Conservation (phyloP, 2,329 filamentous ascomycete genomes). For the Grosmannia huntii region DNA sequence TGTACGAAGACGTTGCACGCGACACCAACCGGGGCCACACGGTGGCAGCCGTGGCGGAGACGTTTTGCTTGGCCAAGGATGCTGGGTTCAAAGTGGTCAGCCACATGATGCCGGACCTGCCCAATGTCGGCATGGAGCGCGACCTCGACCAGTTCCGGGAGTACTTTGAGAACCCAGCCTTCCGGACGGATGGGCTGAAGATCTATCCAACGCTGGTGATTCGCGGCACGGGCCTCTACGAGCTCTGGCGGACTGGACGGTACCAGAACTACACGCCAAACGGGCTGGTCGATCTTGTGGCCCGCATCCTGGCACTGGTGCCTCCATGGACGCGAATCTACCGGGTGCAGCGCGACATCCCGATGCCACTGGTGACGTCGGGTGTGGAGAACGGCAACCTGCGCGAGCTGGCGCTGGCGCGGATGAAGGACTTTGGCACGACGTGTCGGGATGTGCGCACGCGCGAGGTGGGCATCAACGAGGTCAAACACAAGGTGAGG, state of each 20-base stretch:
- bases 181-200: constrained; percentile 92
- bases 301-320: constrained; percentile 86
- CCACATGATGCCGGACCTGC: constrained; percentile 99
- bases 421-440: constrained; percentile 98
- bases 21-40: constrained; percentile 97
- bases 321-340: constrained; percentile 98
- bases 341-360: constrained; percentile 94
- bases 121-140: constrained; percentile 96
- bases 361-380: constrained; percentile 98
- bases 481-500: constrained; percentile 97
- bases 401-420: constrained; percentile 80
- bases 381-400: constrained; percentile 97
- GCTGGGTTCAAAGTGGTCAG: constrained; percentile 98
- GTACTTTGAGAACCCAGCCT: constrained; percentile 93
- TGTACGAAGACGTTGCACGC: constrained; percentile 96
- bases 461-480: constrained; percentile 93
- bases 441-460: constrained; percentile 94
- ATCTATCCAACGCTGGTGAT: constrained; percentile 98
- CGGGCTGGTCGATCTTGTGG: constrained; percentile 87
- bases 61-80: constrained; percentile 94
- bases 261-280: constrained; percentile 99
- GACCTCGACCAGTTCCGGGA: constrained; percentile 95
- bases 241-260: constrained; percentile 89
- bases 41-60: constrained; percentile 88
- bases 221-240: constrained; percentile 88